Conservation (phyloP, 768 basidiomycete genomes). For the Phanerochaete carnosa region DNA sequence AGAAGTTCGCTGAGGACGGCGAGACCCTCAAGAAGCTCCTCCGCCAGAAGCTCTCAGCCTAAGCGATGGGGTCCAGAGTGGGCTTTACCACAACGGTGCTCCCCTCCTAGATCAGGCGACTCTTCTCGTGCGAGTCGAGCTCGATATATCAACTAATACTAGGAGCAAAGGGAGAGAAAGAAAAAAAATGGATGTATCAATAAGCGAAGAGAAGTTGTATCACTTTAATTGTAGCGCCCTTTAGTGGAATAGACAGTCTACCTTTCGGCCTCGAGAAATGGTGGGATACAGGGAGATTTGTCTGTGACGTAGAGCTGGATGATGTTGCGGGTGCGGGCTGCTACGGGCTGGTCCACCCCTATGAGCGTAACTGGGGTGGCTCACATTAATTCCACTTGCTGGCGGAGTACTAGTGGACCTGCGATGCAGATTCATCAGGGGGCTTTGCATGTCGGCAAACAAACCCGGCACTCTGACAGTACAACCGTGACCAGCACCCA, state of each 20-base stretch:
- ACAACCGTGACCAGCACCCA: too few relatives aligned
- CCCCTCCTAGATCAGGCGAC: not conserved
- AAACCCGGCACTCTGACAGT: too few relatives aligned
- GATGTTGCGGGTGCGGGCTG: too few relatives aligned
- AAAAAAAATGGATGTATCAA: not conserved
- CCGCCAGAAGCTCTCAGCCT: constrained; percentile 60
- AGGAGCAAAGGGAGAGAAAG: not conserved
- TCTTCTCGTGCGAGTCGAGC: not conserved
- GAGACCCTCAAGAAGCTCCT: constrained; percentile 82
- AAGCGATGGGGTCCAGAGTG: constrained; percentile 1
- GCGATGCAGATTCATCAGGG: too few relatives aligned
- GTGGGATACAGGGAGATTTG: too few relatives aligned
- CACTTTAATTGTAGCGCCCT: not conserved
- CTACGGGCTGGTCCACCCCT: too few relatives aligned
- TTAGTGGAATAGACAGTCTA: not conserved
- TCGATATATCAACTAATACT: not conserved
- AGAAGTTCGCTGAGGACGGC: constrained; percentile 96
- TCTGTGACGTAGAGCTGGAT: too few relatives aligned
- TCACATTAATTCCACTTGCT: too few relatives aligned
- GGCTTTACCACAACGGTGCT: not conserved
- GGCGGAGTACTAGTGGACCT: too few relatives aligned
- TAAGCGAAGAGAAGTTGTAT: not conserved
- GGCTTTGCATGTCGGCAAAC: too few relatives aligned
- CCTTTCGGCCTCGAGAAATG: not conserved
- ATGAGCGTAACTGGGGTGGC: too few relatives aligned